Conservation (phyloP, 176 grass and related monocot species). For the Aegilops longissima region DNA sequence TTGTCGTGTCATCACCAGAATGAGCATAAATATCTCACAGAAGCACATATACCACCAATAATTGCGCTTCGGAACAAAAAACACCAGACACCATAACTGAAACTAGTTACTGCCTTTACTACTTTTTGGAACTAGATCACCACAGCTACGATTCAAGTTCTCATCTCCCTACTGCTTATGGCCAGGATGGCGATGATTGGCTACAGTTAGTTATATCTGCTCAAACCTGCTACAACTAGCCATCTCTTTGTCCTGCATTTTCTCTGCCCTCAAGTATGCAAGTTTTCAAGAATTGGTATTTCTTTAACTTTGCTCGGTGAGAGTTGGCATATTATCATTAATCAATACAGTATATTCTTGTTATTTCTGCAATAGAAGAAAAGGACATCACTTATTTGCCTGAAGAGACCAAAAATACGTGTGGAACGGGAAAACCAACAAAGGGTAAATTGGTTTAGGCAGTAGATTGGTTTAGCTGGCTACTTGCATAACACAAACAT, state of each 20-base stretch:
- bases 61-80: not conserved
- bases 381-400: not conserved
- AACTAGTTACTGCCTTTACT: not conserved
- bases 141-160: not conserved
- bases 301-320: not conserved
- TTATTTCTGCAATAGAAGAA: not conserved
- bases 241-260: not conserved
- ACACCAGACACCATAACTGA: not conserved
- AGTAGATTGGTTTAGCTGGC: not conserved
- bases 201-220: constrained; percentile 5
- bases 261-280: not conserved
- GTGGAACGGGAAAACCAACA: not conserved
- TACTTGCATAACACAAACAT: not conserved
- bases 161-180: constrained; percentile 8
- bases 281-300: constrained; percentile 12
- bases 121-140: constrained; percentile 11
- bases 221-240: not conserved
- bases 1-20: not conserved
- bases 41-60: not conserved
- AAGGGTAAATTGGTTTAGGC: not conserved
- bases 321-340: not conserved
- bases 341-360: not conserved
- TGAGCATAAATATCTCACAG: not conserved
- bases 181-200: not conserved
- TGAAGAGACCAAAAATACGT: not conserved